These are phyloP conservation scores for Hypoxylon cercidicola DNA, from an alignment of 495 filamentous ascomycete genomes.

Conservation along the genomic window DNA sequence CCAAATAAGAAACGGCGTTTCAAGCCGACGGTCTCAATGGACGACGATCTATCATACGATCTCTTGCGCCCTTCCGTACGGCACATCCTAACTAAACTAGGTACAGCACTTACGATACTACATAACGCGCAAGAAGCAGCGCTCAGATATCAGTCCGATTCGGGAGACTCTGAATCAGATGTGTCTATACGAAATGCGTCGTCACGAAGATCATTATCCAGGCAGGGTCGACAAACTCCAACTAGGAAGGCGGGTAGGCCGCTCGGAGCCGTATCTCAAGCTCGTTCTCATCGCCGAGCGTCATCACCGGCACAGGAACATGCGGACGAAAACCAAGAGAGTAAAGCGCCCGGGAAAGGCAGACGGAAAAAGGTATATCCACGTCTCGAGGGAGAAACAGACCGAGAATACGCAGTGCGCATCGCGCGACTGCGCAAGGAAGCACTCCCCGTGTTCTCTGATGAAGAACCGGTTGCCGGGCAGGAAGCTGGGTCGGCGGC, in stretches of 20 bases:
- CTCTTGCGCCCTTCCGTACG: slow-evolving; percentile 72
- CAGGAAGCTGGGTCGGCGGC: slow-evolving; percentile 1
- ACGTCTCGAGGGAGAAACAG: slow-evolving; percentile 56
- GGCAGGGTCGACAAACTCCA: slow-evolving; percentile 27
- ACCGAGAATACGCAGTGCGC: slow-evolving; percentile 52
- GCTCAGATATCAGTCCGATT: slow-evolving; percentile 45
- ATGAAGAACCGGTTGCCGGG: slow-evolving; percentile 15
- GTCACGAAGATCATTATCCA: slow-evolving; percentile 16
- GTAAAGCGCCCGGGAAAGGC: slow-evolving; percentile 31
- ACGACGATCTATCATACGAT: slow-evolving; percentile 68
- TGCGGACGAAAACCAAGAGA: background rate
- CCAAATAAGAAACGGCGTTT: slow-evolving; percentile 16
- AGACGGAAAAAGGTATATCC: slow-evolving; percentile 51
- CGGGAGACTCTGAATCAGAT: slow-evolving; percentile 46
- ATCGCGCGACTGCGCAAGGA: slow-evolving; percentile 49
- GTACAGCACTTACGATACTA: slow-evolving; percentile 71
- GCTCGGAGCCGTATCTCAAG: slow-evolving; percentile 10
- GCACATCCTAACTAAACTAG: slow-evolving; percentile 71
- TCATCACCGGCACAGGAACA: background rate
- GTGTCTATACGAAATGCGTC: slow-evolving; percentile 2
- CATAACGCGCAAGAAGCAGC: slow-evolving; percentile 68
- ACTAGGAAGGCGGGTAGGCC: slow-evolving; percentile 13
- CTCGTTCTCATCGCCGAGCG: slow-evolving; percentile 6
- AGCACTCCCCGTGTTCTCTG: slow-evolving; percentile 31
- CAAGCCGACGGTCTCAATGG: slow-evolving; percentile 45